A percentile compares a stretch with the other conserved stretches of the same genome.
Evolutionary conservation across 1,139 yeast genomes (phyloP).

Genomic region (Kodamaea derodonti): DNA sequence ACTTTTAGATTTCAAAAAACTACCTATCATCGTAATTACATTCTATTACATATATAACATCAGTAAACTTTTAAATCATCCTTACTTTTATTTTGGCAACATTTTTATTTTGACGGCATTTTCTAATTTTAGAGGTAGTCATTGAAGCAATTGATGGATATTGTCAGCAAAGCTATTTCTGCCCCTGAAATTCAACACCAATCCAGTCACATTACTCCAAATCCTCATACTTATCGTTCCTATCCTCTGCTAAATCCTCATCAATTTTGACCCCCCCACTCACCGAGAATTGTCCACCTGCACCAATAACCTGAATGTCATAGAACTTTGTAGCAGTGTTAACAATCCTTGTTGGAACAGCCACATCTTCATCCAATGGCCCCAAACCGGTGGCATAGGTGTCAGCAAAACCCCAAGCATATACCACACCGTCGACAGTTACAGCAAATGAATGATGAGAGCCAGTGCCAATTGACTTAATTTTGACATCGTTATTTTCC

Average conservation of each 20-base stretch:
- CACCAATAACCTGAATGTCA: conserved; percentile 67
- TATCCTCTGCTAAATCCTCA: conserved; percentile 57
- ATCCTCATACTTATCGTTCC: conserved; percentile 50
- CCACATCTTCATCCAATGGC: conserved; percentile 85
- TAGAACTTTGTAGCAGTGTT: conserved; percentile 89
- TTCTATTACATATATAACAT: background rate
- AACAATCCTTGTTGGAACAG: conserved; percentile 76
- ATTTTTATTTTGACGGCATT: too few species aligned
- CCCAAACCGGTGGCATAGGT: conserved; percentile 96
- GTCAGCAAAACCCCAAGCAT: conserved; percentile 98
- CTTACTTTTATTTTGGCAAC: too few species aligned
- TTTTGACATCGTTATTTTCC: conserved; percentile 29
- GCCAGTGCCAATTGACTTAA: conserved; percentile 72
- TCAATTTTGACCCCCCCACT: conserved; percentile 75
- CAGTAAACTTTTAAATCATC: background rate
- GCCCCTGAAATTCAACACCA: too few species aligned
- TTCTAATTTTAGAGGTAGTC: too few species aligned
- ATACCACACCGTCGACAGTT: conserved; percentile 77
- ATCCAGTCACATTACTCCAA: too few species aligned
- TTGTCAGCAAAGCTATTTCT: too few species aligned
- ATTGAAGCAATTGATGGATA: too few species aligned
- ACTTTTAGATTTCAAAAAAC: too few species aligned
- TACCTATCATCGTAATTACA: background rate
- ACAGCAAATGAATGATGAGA: conserved; percentile 91
- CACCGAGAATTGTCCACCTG: conserved; percentile 94